A percentile compares a stretch with the other conserved stretches of the same genome.
Conservation (phyloP, 331 rosid species). For the Malus hybrid region DNA sequence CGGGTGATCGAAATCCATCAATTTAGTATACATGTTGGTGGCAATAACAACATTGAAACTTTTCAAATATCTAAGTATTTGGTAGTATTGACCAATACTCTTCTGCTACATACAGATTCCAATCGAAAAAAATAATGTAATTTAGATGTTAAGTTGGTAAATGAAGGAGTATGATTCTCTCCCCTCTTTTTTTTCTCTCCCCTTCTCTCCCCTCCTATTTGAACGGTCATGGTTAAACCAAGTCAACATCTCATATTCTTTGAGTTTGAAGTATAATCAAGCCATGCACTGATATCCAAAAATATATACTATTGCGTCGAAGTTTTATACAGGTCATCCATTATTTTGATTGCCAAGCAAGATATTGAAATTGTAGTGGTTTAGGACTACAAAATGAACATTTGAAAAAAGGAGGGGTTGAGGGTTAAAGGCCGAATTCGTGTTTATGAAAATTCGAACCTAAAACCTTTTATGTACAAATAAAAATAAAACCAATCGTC, state of each 20-base stretch:
- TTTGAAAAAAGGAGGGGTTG: not conserved
- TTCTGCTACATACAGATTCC: not conserved
- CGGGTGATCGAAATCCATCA: not conserved
- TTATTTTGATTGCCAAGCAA: constrained; percentile 12
- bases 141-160: not conserved
- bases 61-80: not conserved
- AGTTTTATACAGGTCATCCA: not conserved
- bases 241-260: not conserved
- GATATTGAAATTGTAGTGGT: not conserved
- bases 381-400: not conserved
- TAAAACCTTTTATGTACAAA: no score
- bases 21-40: not conserved
- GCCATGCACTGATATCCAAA: constrained; percentile 11
- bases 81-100: not conserved
- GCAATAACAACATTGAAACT: not conserved
- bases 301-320: not conserved
- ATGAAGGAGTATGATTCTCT: no score
- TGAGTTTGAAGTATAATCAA: constrained; percentile 9
- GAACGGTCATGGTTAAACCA: no score
- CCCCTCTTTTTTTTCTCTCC: no score
- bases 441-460: no score
- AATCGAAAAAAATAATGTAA: not conserved
- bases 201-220: no score
- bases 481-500: no score
- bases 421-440: no score